Evolutionary conservation across 768 basidiomycete genomes (phyloP), one percentile per base, ranked within the genome.

Genomic region (Pleurotus cornucopiae): DNA sequence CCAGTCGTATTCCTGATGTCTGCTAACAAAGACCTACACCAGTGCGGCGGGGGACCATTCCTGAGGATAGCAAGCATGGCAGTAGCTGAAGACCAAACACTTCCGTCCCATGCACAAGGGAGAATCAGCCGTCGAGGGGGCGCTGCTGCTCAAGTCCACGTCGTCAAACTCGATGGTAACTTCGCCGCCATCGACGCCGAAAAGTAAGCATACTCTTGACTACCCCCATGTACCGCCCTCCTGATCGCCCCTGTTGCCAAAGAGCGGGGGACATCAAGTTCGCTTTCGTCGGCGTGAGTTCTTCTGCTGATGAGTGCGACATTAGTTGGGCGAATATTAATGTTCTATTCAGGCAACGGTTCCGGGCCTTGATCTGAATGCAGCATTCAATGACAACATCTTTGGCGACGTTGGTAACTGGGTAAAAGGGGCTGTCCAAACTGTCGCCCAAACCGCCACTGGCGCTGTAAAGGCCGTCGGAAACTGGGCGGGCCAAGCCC

Each of bases 41-140:
- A 58, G 57, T 58, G 57, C 39, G 54, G 57, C 12, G 21, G 21
- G 9, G 54, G 34, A 7, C 55, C 57, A 14, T 70, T 70, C 54
- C 65, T 65, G 11, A 62, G 63, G 18, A 60, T 78, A 38, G 69
- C 69, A 6, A 61, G 60, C 12, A 66, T 68, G 1, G 73, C 70
- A 68, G 62, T 66, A 11, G 64, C 71, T 2, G 61, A 67, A 12
- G 67, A 76, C 55, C 76, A 76, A 58, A 67, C 69, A 0, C 61
- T 75, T 7, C 71, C 73, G 0, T 30, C 57, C 1, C 30, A 54
- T 23, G 55, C 71, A 12, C 62, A 63, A 1, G 49, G 54, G 40
- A 55, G 58, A 16, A 54, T 72, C 38, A 52, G 60, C 4, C 66
- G 68, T 18, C 61, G 70, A 5, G 65, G 63, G 47, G 66, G 62